Conservation (phyloP, 108 stramenopile species). For the Phaeodactylum tricornutum region DNA sequence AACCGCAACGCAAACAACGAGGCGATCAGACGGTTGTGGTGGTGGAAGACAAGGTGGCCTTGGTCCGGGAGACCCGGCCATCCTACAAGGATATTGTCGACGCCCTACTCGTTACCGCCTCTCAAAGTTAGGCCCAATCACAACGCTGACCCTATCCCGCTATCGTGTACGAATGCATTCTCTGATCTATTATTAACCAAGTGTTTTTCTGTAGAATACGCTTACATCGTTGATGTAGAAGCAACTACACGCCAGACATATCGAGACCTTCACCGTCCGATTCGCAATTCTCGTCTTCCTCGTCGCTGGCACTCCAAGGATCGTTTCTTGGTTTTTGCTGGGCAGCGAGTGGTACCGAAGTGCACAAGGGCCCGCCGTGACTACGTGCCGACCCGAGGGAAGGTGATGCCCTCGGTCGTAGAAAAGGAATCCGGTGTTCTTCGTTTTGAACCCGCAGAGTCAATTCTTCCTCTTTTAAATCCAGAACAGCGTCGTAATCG, state of each 20-base stretch:
- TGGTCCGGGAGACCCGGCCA: conserved; percentile 17
- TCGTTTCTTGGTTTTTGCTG: background rate
- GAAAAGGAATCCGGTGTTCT: background rate
- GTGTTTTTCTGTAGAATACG: background rate
- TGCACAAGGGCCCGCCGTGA: background rate
- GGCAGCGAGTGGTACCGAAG: background rate
- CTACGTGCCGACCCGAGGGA: background rate
- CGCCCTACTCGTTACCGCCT: conserved; percentile 11
- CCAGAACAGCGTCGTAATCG: conserved; percentile 8
- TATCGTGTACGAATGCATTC: no score
- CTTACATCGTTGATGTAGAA: background rate
- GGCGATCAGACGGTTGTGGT: conserved; percentile 4
- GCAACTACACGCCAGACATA: conserved; percentile 5
- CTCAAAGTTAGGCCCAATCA: no score
- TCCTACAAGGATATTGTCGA: conserved; percentile 23
- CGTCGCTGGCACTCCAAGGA: background rate
- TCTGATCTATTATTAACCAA: no score
- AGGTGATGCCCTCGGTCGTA: conserved; percentile 2
- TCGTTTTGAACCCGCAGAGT: background rate
- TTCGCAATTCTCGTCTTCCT: conserved; percentile 6
- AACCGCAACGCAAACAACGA: conserved; percentile 5
- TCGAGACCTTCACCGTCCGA: conserved; percentile 1
- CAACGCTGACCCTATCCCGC: no score
- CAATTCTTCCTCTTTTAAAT: conserved; percentile 10
- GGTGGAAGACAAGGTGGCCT: conserved; percentile 25